Conservation (phyloP, 345 rosid species). For the Melastoma malabathricum region DNA sequence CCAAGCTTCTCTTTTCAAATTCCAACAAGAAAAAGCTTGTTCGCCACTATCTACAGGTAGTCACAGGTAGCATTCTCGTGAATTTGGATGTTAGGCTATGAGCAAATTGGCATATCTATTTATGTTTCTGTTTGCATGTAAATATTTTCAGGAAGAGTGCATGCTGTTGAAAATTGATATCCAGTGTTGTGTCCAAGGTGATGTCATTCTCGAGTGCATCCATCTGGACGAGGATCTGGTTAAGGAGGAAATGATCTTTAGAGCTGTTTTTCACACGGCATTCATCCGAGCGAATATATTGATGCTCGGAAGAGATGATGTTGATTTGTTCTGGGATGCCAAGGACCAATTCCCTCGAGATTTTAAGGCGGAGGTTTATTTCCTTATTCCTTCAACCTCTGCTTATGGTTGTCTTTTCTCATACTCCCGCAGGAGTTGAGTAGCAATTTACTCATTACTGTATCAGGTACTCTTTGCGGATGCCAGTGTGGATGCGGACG, state of each 20-base stretch:
- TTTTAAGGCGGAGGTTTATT: constrained; percentile 76
- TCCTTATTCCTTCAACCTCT: background rate
- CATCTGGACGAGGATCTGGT: constrained; percentile 66
- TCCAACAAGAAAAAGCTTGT: constrained; percentile 47
- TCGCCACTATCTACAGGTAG: constrained; percentile 73
- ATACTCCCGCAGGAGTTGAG: constrained; percentile 48
- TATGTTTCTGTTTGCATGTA: background rate
- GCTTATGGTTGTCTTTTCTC: constrained; percentile 7
- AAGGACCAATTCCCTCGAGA: constrained; percentile 74
- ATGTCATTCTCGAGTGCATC: constrained; percentile 80
- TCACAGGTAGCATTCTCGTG: too few species aligned
- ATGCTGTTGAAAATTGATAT: constrained; percentile 79
- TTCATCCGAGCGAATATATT: constrained; percentile 88
- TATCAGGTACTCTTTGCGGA: constrained; percentile 86
- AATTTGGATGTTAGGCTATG: too few species aligned
- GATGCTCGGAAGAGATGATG: constrained; percentile 83
- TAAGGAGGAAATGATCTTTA: constrained; percentile 67
- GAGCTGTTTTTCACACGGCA: constrained; percentile 87
- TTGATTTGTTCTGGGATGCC: constrained; percentile 71
- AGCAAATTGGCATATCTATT: too few species aligned
- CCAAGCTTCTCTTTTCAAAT: constrained; percentile 51
- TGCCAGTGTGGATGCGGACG: constrained; percentile 24
- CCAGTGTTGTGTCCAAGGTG: constrained; percentile 80
- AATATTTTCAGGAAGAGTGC: constrained; percentile 57
- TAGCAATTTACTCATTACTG: constrained; percentile 42